These are phyloP conservation scores for Eimeria sp. DNA, from an alignment of 169 alveolate species.

Conservation along the genomic window DNA sequence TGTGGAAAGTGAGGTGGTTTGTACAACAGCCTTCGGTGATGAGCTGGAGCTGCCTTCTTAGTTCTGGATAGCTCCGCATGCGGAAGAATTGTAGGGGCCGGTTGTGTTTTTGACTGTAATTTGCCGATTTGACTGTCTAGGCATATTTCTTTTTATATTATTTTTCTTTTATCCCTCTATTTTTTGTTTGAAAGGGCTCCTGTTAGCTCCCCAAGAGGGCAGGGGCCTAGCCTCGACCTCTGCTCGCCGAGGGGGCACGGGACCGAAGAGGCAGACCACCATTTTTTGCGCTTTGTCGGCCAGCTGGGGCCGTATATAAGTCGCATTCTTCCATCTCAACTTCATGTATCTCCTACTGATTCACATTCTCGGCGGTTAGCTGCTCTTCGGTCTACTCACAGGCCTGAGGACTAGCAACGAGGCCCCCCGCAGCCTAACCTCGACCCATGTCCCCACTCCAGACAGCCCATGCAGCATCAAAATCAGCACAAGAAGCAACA, in stretches of 20 bases:
- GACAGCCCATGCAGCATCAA: slow-evolving; percentile 65
- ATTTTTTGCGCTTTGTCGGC: background rate
- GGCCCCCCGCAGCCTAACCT: slow-evolving; percentile 45
- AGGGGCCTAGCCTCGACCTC: slow-evolving; percentile 4
- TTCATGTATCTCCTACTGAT: slow-evolving; percentile 5
- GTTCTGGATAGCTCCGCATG: slow-evolving; percentile 1
- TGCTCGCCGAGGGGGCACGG: slow-evolving; percentile 1
- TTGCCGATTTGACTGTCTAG: background rate
- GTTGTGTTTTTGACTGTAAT: background rate
- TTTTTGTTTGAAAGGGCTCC: slow-evolving; percentile 36
- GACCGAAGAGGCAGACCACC: slow-evolving; percentile 9
- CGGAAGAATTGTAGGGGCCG: background rate
- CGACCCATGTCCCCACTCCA: slow-evolving; percentile 12
- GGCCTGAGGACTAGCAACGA: slow-evolving; percentile 43
- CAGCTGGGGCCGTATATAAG: background rate
- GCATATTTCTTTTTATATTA: background rate
- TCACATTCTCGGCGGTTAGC: slow-evolving; percentile 3
- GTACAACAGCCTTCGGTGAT: background rate
- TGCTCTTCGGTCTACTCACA: slow-evolving; percentile 21
- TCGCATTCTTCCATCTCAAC: background rate
- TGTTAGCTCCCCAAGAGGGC: slow-evolving; percentile 50
- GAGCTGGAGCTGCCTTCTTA: background rate
- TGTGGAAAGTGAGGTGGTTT: background rate
- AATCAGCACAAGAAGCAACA: background rate
- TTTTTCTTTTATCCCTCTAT: background rate